phyloP scores from a whole-genome alignment of 164 flowering plant species.

The Paratinospora sagittata region DNA sequence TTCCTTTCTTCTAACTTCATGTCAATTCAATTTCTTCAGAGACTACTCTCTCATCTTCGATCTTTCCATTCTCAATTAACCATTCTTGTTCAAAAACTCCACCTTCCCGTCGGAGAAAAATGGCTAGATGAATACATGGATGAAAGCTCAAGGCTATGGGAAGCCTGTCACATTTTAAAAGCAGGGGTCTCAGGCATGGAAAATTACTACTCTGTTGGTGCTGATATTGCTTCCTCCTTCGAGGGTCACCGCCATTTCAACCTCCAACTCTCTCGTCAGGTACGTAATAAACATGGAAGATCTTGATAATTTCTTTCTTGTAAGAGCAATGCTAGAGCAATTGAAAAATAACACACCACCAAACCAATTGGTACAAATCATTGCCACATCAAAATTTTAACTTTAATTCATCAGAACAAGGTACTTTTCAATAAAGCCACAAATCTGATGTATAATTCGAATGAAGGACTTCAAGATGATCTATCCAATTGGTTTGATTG shows the following conservation, averaged over 20 bases:
- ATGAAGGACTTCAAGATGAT: not conserved
- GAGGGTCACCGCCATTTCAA: slow-evolving; percentile 46
- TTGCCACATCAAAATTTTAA: too few relatives aligned
- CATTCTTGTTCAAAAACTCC: slow-evolving; percentile 76
- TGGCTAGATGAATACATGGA: slow-evolving; percentile 99
- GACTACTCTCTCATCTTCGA: slow-evolving; percentile 69
- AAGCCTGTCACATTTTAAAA: slow-evolving; percentile 77
- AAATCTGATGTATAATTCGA: not conserved
- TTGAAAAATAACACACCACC: too few relatives aligned
- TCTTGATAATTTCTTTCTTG: not conserved
- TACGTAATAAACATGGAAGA: too few relatives aligned
- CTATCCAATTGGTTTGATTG: not conserved
- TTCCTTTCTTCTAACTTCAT: slow-evolving; percentile 62
- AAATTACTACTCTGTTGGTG: slow-evolving; percentile 54
- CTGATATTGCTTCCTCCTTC: slow-evolving; percentile 48
- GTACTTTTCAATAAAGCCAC: not conserved
- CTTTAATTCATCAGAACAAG: too few relatives aligned
- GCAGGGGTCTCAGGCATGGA: slow-evolving; percentile 73
- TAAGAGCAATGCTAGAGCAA: too few relatives aligned
- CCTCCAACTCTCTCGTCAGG: slow-evolving; percentile 74
- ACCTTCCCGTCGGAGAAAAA: slow-evolving; percentile 81
- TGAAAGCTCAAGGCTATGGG: slow-evolving; percentile 95
- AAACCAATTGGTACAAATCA: too few relatives aligned
- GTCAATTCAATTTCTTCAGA: slow-evolving; percentile 82
- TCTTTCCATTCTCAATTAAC: slow-evolving; percentile 77